These are phyloP conservation scores for Agarophyton chilense DNA, from an alignment of 23 red algal species.

Conservation along the genomic window DNA sequence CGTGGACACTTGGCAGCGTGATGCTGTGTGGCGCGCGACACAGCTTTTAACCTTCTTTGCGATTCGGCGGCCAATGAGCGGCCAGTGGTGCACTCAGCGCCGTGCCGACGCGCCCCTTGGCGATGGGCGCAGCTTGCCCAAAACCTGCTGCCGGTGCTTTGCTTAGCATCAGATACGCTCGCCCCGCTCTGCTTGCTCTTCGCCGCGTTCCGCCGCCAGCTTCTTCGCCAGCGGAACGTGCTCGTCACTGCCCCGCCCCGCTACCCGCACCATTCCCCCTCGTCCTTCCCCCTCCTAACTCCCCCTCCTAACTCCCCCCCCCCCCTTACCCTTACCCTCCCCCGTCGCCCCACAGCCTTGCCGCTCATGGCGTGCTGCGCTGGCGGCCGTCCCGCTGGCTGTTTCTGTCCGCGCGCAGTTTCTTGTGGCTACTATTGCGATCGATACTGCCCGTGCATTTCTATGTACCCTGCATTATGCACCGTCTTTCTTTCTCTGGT, in stretches of 20 bases:
- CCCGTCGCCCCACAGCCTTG: background rate
- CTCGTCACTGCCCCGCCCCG: background rate
- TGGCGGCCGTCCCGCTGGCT: background rate
- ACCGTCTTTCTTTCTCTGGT: constrained; percentile 60
- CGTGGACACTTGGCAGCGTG: too few relatives aligned
- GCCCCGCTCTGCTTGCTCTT: too few relatives aligned
- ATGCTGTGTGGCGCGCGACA: background rate
- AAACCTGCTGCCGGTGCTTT: too few relatives aligned
- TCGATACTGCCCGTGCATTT: constrained; percentile 64
- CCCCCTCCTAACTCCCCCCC: background rate
- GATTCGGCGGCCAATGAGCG: too few relatives aligned
- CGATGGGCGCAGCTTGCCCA: too few relatives aligned
- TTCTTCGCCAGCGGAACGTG: too few relatives aligned
- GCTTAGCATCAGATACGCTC: too few relatives aligned
- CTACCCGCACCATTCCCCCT: background rate
- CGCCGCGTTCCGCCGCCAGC: too few relatives aligned
- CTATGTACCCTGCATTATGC: constrained; percentile 59
- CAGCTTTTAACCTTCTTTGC: constrained; percentile 2
- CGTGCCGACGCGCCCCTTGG: background rate
- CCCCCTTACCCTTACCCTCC: background rate
- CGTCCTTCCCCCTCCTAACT: background rate
- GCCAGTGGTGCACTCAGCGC: too few relatives aligned
- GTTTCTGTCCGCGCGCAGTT: background rate
- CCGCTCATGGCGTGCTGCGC: background rate
- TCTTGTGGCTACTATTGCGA: constrained; percentile 35